Percentiles rank a stretch among this genome's conserved stretches.
Conservation (phyloP, 169 alveolate species). For the Theileria luwenshuni region DNA sequence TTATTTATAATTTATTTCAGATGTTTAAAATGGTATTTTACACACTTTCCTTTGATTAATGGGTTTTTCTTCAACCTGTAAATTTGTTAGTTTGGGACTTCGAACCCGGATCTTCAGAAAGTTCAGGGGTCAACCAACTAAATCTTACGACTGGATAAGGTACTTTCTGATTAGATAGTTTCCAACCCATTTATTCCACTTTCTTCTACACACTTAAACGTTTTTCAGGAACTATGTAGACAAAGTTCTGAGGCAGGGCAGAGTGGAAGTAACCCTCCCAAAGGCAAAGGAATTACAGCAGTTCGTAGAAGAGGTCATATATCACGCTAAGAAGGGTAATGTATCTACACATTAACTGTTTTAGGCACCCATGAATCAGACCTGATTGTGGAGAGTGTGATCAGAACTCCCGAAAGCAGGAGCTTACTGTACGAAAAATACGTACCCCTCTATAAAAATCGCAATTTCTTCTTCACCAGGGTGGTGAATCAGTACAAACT, state of each 20-base stretch:
- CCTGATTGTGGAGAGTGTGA: conserved; percentile 80
- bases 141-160: conserved; percentile 83
- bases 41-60: conserved; percentile 43
- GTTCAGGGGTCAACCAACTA: conserved; percentile 82
- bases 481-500: conserved; percentile 82
- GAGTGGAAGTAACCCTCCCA: conserved; percentile 82
- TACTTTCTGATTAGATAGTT: conserved; percentile 6
- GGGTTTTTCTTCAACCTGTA: conserved; percentile 80
- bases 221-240: conserved; percentile 79
- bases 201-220: no score
- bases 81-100: conserved; percentile 79
- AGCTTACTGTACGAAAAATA: conserved; percentile 78
- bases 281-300: conserved; percentile 87
- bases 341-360: neutral
- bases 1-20: neutral
- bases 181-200: neutral
- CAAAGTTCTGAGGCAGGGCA: conserved; percentile 76
- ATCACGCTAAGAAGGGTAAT: conserved; percentile 79
- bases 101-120: conserved; percentile 75
- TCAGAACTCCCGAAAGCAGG: conserved; percentile 84
- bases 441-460: conserved; percentile 79
- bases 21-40: no score
- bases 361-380: conserved; percentile 59
- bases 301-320: conserved; percentile 84
- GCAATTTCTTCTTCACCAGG: conserved; percentile 82